A percentile compares a stretch with the other conserved stretches of the same genome.
Evolutionary conservation across 495 filamentous ascomycete genomes (phyloP).

Genomic region (Penicillium roqueforti): DNA sequence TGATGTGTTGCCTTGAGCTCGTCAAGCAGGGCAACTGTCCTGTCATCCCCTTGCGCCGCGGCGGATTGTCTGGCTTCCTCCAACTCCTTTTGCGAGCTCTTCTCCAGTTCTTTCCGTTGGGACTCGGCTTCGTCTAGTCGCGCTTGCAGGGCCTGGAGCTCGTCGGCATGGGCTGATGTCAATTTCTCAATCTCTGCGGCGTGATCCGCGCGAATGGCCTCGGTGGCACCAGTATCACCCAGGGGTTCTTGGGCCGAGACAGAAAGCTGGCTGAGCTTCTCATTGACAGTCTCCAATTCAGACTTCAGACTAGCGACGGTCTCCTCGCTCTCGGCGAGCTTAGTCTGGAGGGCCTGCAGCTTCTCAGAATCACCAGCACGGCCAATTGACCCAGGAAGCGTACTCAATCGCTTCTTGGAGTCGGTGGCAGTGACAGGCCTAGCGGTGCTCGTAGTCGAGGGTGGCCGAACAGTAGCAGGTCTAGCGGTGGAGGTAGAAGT

Average conservation of each 20-base stretch:
- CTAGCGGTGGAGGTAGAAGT: constrained; percentile 20
- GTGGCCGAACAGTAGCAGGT: constrained; percentile 22
- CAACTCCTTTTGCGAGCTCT: constrained; percentile 38
- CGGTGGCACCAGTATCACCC: constrained; percentile 24
- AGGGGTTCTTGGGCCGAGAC: constrained; percentile 24
- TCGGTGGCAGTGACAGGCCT: constrained; percentile 21
- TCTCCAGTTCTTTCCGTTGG: constrained; percentile 40
- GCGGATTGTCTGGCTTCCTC: constrained; percentile 40
- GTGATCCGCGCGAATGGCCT: constrained; percentile 36
- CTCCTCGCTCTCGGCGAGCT: constrained; percentile 44
- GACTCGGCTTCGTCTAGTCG: constrained; percentile 40
- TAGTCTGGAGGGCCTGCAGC: constrained; percentile 36
- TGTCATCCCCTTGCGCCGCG: constrained; percentile 33
- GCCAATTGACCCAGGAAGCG: constrained; percentile 20
- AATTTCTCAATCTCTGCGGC: constrained; percentile 37
- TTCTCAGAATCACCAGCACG: constrained; percentile 35
- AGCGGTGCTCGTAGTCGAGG: constrained; percentile 24
- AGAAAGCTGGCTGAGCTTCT: constrained; percentile 37
- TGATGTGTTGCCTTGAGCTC: constrained; percentile 39
- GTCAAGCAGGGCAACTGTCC: constrained; percentile 34
- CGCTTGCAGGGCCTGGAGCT: constrained; percentile 32
- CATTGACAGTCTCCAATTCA: constrained; percentile 39
- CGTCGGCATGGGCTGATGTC: constrained; percentile 33
- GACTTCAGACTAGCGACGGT: constrained; percentile 36
- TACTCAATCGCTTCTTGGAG: constrained; percentile 37